Evolutionary conservation across 805 yeast species (phyloP).

Genomic region (Myxozyma udenii): DNA sequence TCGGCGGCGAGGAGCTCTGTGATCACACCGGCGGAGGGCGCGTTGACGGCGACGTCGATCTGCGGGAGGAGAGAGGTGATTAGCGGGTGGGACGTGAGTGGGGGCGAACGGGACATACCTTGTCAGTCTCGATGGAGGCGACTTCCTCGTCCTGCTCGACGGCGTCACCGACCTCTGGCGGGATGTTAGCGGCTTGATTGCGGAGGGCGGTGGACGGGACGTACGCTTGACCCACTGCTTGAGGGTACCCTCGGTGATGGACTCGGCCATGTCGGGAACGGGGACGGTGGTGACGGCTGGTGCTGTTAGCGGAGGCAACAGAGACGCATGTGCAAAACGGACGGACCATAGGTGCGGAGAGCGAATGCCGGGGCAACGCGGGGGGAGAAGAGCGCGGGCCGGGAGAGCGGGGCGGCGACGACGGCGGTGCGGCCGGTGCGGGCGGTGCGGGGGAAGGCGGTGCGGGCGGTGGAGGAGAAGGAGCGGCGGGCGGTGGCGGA

Average conservation of each 20-base stretch:
- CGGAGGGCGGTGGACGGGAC: constrained; percentile 1
- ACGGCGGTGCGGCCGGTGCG: constrained; percentile 4
- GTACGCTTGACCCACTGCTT: constrained; percentile 47
- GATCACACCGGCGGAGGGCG: constrained; percentile 88
- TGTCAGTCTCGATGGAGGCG: constrained; percentile 97
- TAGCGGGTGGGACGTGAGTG: background rate
- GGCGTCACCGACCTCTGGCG: constrained; percentile 81
- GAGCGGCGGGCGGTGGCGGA: constrained; percentile 11
- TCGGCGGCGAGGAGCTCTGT: constrained; percentile 76
- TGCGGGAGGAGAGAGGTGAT: background rate
- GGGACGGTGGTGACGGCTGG: constrained; percentile 51
- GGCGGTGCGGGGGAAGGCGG: constrained; percentile 1
- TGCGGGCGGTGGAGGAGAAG: constrained; percentile 3
- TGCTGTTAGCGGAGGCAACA: too few species aligned
- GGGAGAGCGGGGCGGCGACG: background rate
- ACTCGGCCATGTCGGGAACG: constrained; percentile 98
- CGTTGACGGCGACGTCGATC: constrained; percentile 94
- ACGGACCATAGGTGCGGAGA: constrained; percentile 23
- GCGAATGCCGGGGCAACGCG: constrained; percentile 6
- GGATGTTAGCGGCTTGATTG: too few species aligned
- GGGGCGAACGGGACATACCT: constrained; percentile 35
- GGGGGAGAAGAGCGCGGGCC: background rate
- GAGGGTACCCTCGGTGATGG: constrained; percentile 94
- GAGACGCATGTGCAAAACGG: background rate
- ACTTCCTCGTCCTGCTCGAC: constrained; percentile 83